phyloP scores from a whole-genome alignment of 176 grass and related monocot species.

The Cocos nucifera region DNA sequence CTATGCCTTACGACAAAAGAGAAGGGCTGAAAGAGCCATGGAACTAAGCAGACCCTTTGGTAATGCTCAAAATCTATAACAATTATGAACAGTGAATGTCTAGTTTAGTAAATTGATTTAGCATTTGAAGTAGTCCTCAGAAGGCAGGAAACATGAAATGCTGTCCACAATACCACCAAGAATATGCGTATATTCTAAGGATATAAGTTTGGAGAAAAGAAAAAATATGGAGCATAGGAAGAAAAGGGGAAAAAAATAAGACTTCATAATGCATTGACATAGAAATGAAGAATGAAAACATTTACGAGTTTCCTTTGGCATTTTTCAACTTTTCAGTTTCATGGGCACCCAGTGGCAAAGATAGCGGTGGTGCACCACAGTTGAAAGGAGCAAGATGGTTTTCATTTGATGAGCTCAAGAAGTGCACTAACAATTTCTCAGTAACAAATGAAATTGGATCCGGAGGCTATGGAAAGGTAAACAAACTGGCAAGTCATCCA shows the following conservation, averaged over 20 bases:
- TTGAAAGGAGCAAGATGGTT: constrained; percentile 79
- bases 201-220: too few species aligned
- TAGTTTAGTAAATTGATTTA: too few species aligned
- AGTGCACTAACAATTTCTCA: constrained; percentile 62
- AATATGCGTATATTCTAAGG: too few species aligned
- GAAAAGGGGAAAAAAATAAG: too few species aligned
- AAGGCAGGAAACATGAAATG: too few species aligned
- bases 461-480: constrained; percentile 89
- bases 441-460: constrained; percentile 58
- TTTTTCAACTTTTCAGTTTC: constrained; percentile 43
- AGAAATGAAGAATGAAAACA: too few species aligned
- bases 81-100: too few species aligned
- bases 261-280: too few species aligned
- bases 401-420: constrained; percentile 67
- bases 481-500: background rate
- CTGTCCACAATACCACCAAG: too few species aligned
- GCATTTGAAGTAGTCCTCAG: too few species aligned
- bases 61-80: constrained; percentile 13
- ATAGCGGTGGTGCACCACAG: constrained; percentile 54
- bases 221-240: too few species aligned
- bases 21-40: constrained; percentile 22
- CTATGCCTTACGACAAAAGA: constrained; percentile 66
- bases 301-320: too few species aligned
- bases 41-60: constrained; percentile 57
- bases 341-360: constrained; percentile 48